Conservation (phyloP, 495 filamentous ascomycete species). For the Thermothielavioides terrestris region DNA sequence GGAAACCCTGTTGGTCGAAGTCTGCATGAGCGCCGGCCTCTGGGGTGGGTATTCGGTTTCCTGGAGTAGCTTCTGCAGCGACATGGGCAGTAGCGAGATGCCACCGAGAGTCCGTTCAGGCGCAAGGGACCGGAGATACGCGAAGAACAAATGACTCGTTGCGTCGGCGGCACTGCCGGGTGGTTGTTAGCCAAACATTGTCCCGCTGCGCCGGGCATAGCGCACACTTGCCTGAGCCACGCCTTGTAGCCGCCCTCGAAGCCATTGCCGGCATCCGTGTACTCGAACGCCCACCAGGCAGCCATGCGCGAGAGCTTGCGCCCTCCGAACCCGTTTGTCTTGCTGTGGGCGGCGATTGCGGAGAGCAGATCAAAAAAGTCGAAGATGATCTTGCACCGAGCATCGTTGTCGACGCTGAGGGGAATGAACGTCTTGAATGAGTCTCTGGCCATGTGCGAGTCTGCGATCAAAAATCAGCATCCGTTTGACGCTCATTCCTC, state of each 20-base stretch:
- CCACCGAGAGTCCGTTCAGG: constrained; percentile 65
- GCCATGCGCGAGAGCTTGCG: constrained; percentile 91
- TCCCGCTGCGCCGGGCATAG: not conserved
- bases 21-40: constrained; percentile 66
- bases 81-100: constrained; percentile 79
- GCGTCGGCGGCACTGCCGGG: constrained; percentile 76
- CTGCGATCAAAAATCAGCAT: constrained; percentile 36
- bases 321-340: constrained; percentile 87
- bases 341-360: constrained; percentile 70
- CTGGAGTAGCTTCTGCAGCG: constrained; percentile 78
- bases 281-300: constrained; percentile 98
- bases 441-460: constrained; percentile 85
- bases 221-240: constrained; percentile 48
- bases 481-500: not conserved
- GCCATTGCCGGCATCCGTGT: constrained; percentile 74
- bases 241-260: constrained; percentile 90
- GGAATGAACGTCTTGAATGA: constrained; percentile 96
- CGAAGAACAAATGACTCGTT: constrained; percentile 93
- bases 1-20: constrained; percentile 75
- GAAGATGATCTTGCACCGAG: constrained; percentile 81
- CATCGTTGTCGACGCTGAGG: constrained; percentile 80
- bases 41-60: constrained; percentile 94
- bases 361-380: constrained; percentile 94
- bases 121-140: constrained; percentile 82
- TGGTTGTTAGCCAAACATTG: constrained; percentile 19